Evolutionary conservation across 1,284 basidiomycete species (phyloP).

Genomic region (Ganoderma resinaceum): DNA sequence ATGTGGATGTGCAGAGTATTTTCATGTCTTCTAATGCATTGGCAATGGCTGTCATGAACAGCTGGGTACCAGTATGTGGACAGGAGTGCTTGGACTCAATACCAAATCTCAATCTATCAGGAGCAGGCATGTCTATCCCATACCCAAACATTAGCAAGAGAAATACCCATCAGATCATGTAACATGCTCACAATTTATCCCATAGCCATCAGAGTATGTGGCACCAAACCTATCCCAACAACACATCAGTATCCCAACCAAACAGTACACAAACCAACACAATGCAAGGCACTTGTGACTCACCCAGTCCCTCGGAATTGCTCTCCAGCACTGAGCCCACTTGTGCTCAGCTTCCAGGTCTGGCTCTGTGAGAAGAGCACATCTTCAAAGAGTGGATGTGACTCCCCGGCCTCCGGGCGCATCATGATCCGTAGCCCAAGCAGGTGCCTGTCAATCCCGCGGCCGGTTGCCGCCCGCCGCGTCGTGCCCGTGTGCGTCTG

Average conservation of each 20-base stretch:
- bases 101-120: slow-evolving; percentile 89
- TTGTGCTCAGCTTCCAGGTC: slow-evolving; percentile 93
- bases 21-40: slow-evolving; percentile 80
- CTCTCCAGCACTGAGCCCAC: slow-evolving; percentile 87
- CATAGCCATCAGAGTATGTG: slow-evolving; percentile 85
- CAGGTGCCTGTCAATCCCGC: slow-evolving; percentile 92
- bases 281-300: slow-evolving; percentile 8
- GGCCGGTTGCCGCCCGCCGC: slow-evolving; percentile 82
- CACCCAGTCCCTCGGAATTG: slow-evolving; percentile 92
- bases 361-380: slow-evolving; percentile 80
- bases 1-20: slow-evolving; percentile 47
- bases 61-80: slow-evolving; percentile 72
- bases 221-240: slow-evolving; percentile 71
- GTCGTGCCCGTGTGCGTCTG: slow-evolving; percentile 80
- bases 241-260: background rate
- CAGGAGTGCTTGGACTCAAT: slow-evolving; percentile 90
- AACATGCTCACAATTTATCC: slow-evolving; percentile 84
- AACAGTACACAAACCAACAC: background rate
- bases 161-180: slow-evolving; percentile 6
- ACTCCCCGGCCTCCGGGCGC: slow-evolving; percentile 47
- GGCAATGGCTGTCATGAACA: slow-evolving; percentile 74
- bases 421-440: slow-evolving; percentile 85
- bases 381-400: slow-evolving; percentile 75
- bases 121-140: slow-evolving; percentile 80
- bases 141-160: slow-evolving; percentile 3